Evolutionary conservation across 306 rosid species (phyloP).

Genomic region (cucumber (Cucumis sativus)): DNA sequence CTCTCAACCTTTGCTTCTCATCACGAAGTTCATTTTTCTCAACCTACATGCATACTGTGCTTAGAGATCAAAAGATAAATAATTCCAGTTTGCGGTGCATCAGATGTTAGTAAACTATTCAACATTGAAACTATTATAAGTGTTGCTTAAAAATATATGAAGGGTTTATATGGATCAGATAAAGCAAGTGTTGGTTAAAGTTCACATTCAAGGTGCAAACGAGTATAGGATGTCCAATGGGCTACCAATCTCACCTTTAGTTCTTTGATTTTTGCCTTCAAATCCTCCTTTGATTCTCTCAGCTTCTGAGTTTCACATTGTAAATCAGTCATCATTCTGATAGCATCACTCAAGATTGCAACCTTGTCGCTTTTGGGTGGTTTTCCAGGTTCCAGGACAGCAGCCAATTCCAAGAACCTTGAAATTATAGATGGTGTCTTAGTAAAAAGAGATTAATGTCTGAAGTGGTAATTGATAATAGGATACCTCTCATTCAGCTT

Average conservation of each 20-base stretch:
- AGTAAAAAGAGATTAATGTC: conserved; percentile 9
- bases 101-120: neutral
- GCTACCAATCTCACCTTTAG: conserved; percentile 37
- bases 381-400: conserved; percentile 66
- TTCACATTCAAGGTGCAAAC: neutral
- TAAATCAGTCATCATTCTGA: conserved; percentile 47
- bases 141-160: neutral
- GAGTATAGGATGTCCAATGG: neutral
- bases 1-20: conserved; percentile 67
- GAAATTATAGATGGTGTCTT: conserved; percentile 8
- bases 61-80: conserved; percentile 7
- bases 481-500: conserved; percentile 59
- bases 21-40: conserved; percentile 76
- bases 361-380: conserved; percentile 66
- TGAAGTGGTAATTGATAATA: neutral
- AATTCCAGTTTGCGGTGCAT: neutral
- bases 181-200: neutral
- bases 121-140: no score
- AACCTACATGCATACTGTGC: conserved; percentile 24
- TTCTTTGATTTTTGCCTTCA: conserved; percentile 48
- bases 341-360: conserved; percentile 51
- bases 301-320: conserved; percentile 45
- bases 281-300: conserved; percentile 41
- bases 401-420: conserved; percentile 63
- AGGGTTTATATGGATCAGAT: neutral